Evolutionary conservation across 2,329 filamentous ascomycete species (phyloP), one percentile per base, ranked within the genome.

Genomic region (Ophiostoma sp.): DNA sequence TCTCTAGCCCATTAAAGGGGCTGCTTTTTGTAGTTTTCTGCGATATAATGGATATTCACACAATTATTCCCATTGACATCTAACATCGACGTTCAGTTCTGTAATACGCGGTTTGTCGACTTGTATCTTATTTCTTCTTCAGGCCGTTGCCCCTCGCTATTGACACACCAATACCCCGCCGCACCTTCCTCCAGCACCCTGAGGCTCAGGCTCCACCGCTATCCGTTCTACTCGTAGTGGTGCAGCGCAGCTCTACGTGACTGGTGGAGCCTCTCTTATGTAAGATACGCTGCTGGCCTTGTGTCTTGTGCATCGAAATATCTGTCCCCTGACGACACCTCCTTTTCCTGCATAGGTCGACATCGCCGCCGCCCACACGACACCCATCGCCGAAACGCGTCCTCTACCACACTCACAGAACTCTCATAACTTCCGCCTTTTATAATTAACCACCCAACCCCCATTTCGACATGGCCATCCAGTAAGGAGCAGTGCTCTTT

Each of bases 391-490:
- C 36, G 67, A 48, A 67, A 23, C 62, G 62, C n/a, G 10, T 20
- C 33, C 11, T 23, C 8, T 39, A 23, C 33, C 33, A 8, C 33
- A 23, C 33, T 27, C 35, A 6, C 62, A 4, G 10, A n/a, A 8
- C 20, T 11, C 10, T 23, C 4, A 6, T 4, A 15, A 5, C 23
- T 11, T 1, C 10, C 62, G 15, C 4, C 7, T 20, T 65, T 17
- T 35, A 39, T 23, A 15, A 13, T 6, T 11, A 48, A 65, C n/a
- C 33, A n/a, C 33, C 20, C 20, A 48, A 2, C 44, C n/a, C 64
- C 27, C 17, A 35, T n/a, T 31, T 67, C 69, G 33, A 64, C 57
- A 85, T 85, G 83, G 81, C 83, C 70, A 84, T 85, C 78, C 81
- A 84, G 83, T 85, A 82, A 75, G 81, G 72, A 66, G 36, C 48